A percentile compares a stretch with the other conserved stretches of the same genome.
Conservation (phyloP, 2,329 filamentous ascomycete species). For the Nectriaceae sp. region DNA sequence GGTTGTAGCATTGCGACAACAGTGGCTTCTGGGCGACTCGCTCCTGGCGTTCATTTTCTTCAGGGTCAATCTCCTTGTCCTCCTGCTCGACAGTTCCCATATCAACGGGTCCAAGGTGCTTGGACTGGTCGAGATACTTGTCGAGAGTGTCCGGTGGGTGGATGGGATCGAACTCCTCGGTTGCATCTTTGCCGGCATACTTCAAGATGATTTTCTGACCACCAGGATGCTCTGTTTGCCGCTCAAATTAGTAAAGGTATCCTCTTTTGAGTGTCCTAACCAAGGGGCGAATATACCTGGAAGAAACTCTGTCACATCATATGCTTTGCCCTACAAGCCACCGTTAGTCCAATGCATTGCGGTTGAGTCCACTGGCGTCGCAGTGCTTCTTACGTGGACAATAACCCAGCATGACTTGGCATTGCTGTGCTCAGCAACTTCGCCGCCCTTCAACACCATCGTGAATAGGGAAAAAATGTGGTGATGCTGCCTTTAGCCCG, state of each 20-base stretch:
- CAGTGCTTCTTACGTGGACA: slow-evolving; percentile 73
- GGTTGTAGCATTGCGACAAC: slow-evolving; percentile 86
- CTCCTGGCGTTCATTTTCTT: slow-evolving; percentile 67
- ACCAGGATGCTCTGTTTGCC: slow-evolving; percentile 73
- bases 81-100: slow-evolving; percentile 78
- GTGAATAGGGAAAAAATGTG: slow-evolving; percentile 14
- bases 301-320: slow-evolving; percentile 90
- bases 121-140: slow-evolving; percentile 79
- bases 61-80: slow-evolving; percentile 65
- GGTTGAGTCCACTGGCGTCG: background rate
- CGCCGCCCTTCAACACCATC: slow-evolving; percentile 52
- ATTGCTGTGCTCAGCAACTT: slow-evolving; percentile 71
- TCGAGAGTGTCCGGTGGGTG: slow-evolving; percentile 84
- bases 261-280: background rate
- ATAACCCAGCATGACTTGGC: slow-evolving; percentile 91
- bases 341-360: slow-evolving; percentile 1
- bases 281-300: slow-evolving; percentile 53
- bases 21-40: slow-evolving; percentile 75
- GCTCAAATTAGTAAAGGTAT: slow-evolving; percentile 7
- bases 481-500: slow-evolving; percentile 23
- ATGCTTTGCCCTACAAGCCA: slow-evolving; percentile 65
- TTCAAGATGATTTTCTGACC: slow-evolving; percentile 93
- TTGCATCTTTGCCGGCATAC: slow-evolving; percentile 94
- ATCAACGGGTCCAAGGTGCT: slow-evolving; percentile 87
- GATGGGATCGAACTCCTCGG: slow-evolving; percentile 88